phyloP scores from a whole-genome alignment of 2,329 filamentous ascomycete species.

The Chaetomium sp. region DNA sequence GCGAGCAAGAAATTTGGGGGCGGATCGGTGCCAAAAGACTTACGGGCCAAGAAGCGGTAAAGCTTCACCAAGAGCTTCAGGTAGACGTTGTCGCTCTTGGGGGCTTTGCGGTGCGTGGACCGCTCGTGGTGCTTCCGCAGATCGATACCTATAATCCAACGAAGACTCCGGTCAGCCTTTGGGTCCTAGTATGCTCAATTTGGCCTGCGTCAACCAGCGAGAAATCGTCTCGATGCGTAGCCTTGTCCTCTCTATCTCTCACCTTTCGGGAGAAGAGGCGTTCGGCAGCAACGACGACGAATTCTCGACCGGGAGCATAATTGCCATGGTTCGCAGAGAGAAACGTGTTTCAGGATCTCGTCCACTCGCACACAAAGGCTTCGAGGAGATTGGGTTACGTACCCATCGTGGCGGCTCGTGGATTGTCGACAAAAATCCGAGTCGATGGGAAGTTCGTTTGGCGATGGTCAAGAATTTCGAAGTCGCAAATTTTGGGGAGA shows the following conservation, averaged over 20 bases:
- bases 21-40: slow-evolving; percentile 28
- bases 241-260: slow-evolving; percentile 7
- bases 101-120: slow-evolving; percentile 78
- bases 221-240: slow-evolving; percentile 7
- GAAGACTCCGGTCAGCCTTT: slow-evolving; percentile 51
- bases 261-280: neutral
- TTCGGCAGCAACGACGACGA: slow-evolving; percentile 9
- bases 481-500: slow-evolving; percentile 13
- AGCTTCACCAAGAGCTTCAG: slow-evolving; percentile 97
- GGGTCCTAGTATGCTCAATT: slow-evolving; percentile 56
- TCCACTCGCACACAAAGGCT: slow-evolving; percentile 48
- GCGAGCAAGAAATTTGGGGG: neutral
- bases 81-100: slow-evolving; percentile 98
- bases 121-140: slow-evolving; percentile 63
- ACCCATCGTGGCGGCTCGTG: slow-evolving; percentile 52
- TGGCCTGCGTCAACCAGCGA: slow-evolving; percentile 24
- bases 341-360: slow-evolving; percentile 21
- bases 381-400: slow-evolving; percentile 40
- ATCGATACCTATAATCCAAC: slow-evolving; percentile 59
- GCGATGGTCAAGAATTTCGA: slow-evolving; percentile 14
- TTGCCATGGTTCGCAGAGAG: slow-evolving; percentile 25
- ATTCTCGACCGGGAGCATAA: slow-evolving; percentile 17
- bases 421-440: slow-evolving; percentile 25
- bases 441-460: slow-evolving; percentile 23
- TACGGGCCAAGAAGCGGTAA: slow-evolving; percentile 94